These are phyloP conservation scores for Chlorella variabilis DNA, from an alignment of 163 green algal genomes.

Conservation along the genomic window DNA sequence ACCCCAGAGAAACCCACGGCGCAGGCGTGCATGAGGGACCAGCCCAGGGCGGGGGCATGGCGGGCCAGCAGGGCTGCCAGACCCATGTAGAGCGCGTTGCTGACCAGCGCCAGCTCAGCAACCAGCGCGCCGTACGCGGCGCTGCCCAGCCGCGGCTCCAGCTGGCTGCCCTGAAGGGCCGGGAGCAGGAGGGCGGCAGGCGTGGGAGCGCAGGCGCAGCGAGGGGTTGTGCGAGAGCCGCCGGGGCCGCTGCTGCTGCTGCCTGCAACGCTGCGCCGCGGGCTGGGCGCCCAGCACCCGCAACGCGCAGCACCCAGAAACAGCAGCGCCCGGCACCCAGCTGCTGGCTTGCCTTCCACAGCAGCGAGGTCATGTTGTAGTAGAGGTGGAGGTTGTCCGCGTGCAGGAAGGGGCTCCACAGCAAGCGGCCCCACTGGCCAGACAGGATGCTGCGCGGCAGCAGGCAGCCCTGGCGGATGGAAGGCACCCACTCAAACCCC, in stretches of 20 bases:
- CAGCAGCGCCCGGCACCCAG: too few relatives aligned
- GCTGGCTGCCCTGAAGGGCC: conserved; percentile 60
- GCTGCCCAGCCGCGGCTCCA: conserved; percentile 72
- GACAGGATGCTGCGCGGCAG: conserved; percentile 52
- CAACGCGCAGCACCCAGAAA: too few relatives aligned
- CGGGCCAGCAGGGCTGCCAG: conserved; percentile 35
- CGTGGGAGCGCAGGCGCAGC: too few relatives aligned
- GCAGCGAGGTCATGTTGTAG: conserved; percentile 83
- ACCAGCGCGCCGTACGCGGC: conserved; percentile 62
- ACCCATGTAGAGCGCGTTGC: conserved; percentile 52
- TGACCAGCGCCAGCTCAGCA: conserved; percentile 66
- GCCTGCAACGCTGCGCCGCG: too few relatives aligned
- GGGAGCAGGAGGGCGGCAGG: background rate
- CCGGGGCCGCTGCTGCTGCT: too few relatives aligned
- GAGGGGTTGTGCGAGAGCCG: too few relatives aligned
- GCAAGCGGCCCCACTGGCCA: conserved; percentile 59
- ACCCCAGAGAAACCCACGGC: conserved; percentile 76
- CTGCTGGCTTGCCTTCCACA: conserved; percentile 70
- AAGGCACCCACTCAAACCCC: conserved; percentile 43
- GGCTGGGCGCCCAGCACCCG: too few relatives aligned
- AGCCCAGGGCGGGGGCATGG: conserved; percentile 30
- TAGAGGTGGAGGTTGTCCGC: conserved; percentile 72
- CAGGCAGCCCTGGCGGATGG: conserved; percentile 51
- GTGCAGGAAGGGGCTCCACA: conserved; percentile 67
- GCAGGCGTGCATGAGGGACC: conserved; percentile 46